Base-by-base conservation (phyloP, 306 rosid species). In the Canavalia gladiata region DNA sequence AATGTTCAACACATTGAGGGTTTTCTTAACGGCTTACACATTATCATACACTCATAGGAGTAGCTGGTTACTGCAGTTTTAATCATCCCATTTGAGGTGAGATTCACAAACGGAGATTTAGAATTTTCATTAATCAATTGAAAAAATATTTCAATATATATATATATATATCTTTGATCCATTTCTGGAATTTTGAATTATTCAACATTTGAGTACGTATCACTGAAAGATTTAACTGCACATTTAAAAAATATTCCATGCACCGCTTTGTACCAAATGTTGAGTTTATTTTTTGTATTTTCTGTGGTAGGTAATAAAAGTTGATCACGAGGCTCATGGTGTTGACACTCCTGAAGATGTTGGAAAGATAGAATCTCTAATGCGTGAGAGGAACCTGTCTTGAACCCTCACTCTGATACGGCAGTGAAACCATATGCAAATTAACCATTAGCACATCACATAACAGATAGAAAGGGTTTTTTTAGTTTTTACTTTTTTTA, bases 241-340 rank as follows among this genome's bases (percentile, higher is more conserved):
- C 25, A 18, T 18, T 18, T 18, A 18, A 18, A 18, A 18, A 18
- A 18, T 18, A 18, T 0, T 18, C 25, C 25, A 18, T 18, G 25
- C 25, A 18, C 25, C 25, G 25, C 25, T 18, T 18, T 18, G 25
- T 18, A 18, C 25, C 25, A 18, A 18, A 18, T 18, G 25, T 47
- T 62, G 1, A 7, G 49, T 6, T 35, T 6, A 7, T 65, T 28
- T 55, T 80, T 76, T n/a, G 25, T 54, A 51, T 78, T 76, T 18
- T 34, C 75, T 65, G 30, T 60, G 75, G 52, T 81, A 95, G 99
- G 98, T 95, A 79, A 93, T 95, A 62, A 93, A 93, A 83, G 98
- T 93, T 71, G 87, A 95, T 72, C 99, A 93, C 30, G 98, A 95
- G 56, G 99, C 96, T 34, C 99, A 95, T 65, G 99, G 99, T 41